phyloP scores from a whole-genome alignment of 148 eudicot genomes.

The Limonium bicolor region DNA sequence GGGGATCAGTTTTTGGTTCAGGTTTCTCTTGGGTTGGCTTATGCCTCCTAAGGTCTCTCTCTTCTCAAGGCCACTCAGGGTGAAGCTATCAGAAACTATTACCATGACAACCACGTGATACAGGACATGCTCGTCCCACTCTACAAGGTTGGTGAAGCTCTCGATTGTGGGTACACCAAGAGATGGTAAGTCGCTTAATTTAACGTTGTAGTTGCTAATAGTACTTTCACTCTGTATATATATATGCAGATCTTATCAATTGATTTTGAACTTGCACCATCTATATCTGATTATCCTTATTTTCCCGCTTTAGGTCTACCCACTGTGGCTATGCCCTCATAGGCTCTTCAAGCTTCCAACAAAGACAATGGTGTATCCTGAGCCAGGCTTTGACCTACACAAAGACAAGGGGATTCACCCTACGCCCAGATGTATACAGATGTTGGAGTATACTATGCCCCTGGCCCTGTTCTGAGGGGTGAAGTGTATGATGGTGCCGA shows the following conservation, averaged over 20 bases:
- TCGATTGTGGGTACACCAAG: constrained; percentile 2
- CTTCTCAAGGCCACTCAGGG: constrained; percentile 4
- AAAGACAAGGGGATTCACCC: background rate
- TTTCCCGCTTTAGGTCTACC: background rate
- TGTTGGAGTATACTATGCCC: constrained; percentile 1
- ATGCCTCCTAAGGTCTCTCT: constrained; percentile 5
- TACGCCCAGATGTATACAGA: constrained; percentile 5
- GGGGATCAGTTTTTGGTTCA: background rate
- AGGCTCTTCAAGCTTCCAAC: constrained; percentile 2
- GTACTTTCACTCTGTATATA: background rate
- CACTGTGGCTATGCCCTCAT: constrained; percentile 1
- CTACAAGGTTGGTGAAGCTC: background rate
- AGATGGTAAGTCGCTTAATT: too few species aligned
- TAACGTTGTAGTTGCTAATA: background rate
- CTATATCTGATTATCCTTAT: background rate
- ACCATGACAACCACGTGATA: constrained; percentile 3
- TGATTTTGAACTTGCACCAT: background rate
- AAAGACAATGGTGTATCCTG: constrained; percentile 1
- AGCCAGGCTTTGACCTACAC: constrained; percentile 1
- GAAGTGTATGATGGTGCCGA: background rate
- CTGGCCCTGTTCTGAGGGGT: background rate
- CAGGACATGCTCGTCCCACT: constrained; percentile 3
- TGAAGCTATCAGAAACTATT: background rate
- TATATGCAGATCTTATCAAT: background rate
- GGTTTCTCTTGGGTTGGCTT: background rate